Evolutionary conservation across 2,329 filamentous ascomycete genomes (phyloP), one percentile per base, ranked within the genome.

Genomic region (Alternaria metachromatica): DNA sequence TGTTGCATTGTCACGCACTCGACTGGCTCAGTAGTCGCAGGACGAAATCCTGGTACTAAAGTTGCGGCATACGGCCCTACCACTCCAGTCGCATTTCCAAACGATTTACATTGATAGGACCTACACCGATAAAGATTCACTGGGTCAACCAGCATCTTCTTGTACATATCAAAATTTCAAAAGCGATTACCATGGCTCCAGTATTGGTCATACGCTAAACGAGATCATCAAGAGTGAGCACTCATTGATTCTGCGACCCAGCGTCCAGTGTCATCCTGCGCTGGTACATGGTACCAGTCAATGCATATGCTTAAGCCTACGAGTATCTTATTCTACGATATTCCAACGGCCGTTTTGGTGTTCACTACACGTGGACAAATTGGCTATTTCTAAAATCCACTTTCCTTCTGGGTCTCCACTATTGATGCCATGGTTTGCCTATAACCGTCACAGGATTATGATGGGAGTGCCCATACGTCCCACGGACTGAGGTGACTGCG

Each of bases 1-100:
- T 44, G 26, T 60, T 44, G 26, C 21, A 20, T 49, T 30, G 43
- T 48, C 50, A 61, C 49, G 53, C 55, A 45, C 58, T 21, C 37
- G 53, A 57, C 28, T 28, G 49, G 28, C 37, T 11, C 33, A 53
- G 30, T 23, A 12, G 12, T 21, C 48, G 28, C 48, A 33, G 4
- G 48, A 60, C 50, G 37, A 48, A 60, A 53, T 50, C 26, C 56
- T 44, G 58, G 53, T 61, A 44, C 41, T 33, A 44, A 44, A 45
- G 58, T 55, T 55, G 44, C 23, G 30, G 41, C 49, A 33, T 44
- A 48, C 44, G 33, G 10, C 10, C 28, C 30, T 23, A 57, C 56
- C 58, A 61, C 48, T 44, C 12, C 33, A 55, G 28, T 57, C 26
- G 21, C 23, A 33, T 49, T 18, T 13, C 30, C 44, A 37, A 37